A percentile compares a stretch with the other conserved stretches of the same genome.
phyloP scores from a whole-genome alignment of 2,329 filamentous ascomycete genomes.

The Claviceps monticola region DNA sequence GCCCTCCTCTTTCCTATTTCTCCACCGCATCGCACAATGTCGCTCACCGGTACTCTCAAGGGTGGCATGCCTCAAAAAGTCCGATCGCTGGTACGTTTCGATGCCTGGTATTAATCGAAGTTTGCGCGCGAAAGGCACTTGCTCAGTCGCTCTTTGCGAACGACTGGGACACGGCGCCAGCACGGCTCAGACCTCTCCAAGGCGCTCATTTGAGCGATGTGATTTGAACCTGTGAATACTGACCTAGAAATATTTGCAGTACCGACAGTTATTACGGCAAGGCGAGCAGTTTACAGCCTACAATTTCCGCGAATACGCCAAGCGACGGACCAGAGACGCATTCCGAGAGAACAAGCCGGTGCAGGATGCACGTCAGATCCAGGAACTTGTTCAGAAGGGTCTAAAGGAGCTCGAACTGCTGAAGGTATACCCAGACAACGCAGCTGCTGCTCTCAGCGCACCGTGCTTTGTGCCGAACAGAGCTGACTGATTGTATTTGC shows the following conservation, averaged over 20 bases:
- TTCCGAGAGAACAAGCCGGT: slow-evolving; percentile 70
- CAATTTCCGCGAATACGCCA: slow-evolving; percentile 96
- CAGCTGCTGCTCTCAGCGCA: not conserved
- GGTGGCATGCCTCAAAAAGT: slow-evolving; percentile 44
- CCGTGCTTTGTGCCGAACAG: slow-evolving; percentile 4
- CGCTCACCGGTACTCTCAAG: slow-evolving; percentile 25
- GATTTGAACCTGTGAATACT: not conserved
- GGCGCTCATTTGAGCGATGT: too few relatives aligned
- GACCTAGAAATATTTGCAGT: slow-evolving; percentile 36
- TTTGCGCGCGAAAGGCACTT: not conserved
- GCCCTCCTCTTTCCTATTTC: not conserved
- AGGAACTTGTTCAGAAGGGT: slow-evolving; percentile 82
- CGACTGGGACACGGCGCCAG: not conserved
- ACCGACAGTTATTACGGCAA: slow-evolving; percentile 81
- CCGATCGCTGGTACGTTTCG: slow-evolving; percentile 36
- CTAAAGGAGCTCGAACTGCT: slow-evolving; percentile 74
- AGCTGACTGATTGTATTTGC: slow-evolving; percentile 5
- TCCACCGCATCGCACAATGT: slow-evolving; percentile 16
- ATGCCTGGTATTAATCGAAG: not conserved
- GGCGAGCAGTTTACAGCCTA: slow-evolving; percentile 80
- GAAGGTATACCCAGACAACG: slow-evolving; percentile 50
- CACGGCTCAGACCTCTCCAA: not conserved
- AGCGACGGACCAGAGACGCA: slow-evolving; percentile 76
- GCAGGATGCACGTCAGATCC: slow-evolving; percentile 60
- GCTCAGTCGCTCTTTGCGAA: not conserved